Conservation (phyloP, 176 grass and related monocot genomes). For the Panicum miliaceum region DNA sequence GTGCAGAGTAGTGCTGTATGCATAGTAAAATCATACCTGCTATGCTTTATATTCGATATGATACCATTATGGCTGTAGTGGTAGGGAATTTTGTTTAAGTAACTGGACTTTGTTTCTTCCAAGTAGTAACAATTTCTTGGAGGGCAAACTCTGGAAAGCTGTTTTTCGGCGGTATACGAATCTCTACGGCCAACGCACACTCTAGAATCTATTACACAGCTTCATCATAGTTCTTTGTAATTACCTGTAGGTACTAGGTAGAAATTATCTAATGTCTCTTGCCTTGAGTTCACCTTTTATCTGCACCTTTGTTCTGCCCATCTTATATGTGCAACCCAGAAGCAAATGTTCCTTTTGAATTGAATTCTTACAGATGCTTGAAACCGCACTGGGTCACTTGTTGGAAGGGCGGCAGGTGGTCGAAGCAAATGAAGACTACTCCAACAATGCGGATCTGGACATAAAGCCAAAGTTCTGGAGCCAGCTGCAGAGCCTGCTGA, state of each 20-base stretch:
- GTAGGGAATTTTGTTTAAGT: neutral
- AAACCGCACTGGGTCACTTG: slow-evolving; percentile 67
- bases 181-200: neutral
- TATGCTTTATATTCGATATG: slow-evolving; percentile 15
- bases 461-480: slow-evolving; percentile 78
- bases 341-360: neutral
- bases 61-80: neutral
- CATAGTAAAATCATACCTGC: neutral
- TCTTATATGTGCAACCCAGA: neutral
- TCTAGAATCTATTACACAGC: neutral
- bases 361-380: slow-evolving; percentile 66
- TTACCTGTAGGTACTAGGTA: neutral
- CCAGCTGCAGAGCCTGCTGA: slow-evolving; percentile 78
- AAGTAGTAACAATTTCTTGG: neutral
- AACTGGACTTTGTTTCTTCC: slow-evolving; percentile 8
- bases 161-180: neutral
- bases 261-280: neutral
- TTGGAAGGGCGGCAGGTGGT: slow-evolving; percentile 81
- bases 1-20: neutral
- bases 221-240: neutral
- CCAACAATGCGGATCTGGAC: slow-evolving; percentile 52
- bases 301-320: slow-evolving; percentile 8
- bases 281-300: neutral
- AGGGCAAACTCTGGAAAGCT: neutral
- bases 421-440: slow-evolving; percentile 52